Evolutionary conservation across 83 land plant species (phyloP).

Genomic region (Picea abies): DNA sequence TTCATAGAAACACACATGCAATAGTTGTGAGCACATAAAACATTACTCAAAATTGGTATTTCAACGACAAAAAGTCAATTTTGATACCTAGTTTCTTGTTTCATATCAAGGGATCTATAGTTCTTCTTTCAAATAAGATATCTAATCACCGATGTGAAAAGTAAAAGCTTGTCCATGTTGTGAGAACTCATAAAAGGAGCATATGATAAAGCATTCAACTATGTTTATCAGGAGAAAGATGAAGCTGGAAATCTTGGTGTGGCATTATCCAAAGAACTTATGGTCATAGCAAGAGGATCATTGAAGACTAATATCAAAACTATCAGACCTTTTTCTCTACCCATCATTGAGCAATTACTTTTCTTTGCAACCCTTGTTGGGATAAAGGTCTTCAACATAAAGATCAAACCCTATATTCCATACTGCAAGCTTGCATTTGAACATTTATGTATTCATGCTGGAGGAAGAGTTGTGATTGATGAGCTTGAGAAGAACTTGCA

Average conservation of each 20-base stretch:
- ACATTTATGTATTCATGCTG: conserved; percentile 32
- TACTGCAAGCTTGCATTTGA: conserved; percentile 29
- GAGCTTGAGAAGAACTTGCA: conserved; percentile 26
- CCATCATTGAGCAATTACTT: conserved; percentile 23
- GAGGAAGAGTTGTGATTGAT: conserved; percentile 30
- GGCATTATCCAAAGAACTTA: conserved; percentile 24
- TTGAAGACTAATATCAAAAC: conserved; percentile 27
- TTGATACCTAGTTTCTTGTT: conserved; percentile 54
- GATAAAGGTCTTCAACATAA: conserved; percentile 15
- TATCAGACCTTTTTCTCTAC: conserved; percentile 31
- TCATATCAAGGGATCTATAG: conserved; percentile 53
- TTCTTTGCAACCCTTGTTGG: conserved; percentile 16
- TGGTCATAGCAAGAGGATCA: conserved; percentile 28
- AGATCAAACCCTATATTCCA: conserved; percentile 22
- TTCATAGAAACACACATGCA: conserved; percentile 57
- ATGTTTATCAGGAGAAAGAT: conserved; percentile 38
- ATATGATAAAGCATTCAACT: conserved; percentile 29
- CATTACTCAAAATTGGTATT: conserved; percentile 70
- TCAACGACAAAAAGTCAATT: conserved; percentile 56
- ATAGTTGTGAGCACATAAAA: conserved; percentile 67
- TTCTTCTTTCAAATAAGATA: conserved; percentile 45
- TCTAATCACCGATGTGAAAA: conserved; percentile 34
- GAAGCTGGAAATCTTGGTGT: conserved; percentile 24
- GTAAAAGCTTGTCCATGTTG: conserved; percentile 41
- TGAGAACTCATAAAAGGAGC: conserved; percentile 38